Percentiles rank a stretch among this genome's conserved stretches.
These are phyloP conservation scores for Serendipita sp. DNA, from an alignment of 768 basidiomycete species.

Conservation along the genomic window DNA sequence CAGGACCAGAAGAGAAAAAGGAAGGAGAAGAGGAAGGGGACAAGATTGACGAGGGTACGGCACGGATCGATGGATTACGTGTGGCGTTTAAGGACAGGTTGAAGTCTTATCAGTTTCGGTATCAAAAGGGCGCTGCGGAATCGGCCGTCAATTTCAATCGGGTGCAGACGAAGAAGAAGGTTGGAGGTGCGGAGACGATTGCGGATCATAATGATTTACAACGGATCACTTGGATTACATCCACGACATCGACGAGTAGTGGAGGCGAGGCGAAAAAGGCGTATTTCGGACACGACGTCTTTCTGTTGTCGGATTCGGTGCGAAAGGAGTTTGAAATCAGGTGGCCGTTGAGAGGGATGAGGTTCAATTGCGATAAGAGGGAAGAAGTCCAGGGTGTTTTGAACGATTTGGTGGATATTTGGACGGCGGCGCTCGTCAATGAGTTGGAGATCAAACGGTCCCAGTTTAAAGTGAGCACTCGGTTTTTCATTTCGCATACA, in stretches of 20 bases:
- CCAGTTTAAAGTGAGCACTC: slow-evolving; percentile 70
- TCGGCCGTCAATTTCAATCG: slow-evolving; percentile 28
- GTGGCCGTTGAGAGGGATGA: slow-evolving; percentile 68
- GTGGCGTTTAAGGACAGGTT: slow-evolving; percentile 64
- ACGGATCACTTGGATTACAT: slow-evolving; percentile 68
- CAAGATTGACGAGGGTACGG: slow-evolving; percentile 38
- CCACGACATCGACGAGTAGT: slow-evolving; percentile 24
- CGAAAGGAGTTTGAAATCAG: slow-evolving; percentile 52
- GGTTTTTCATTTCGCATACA: slow-evolving; percentile 18
- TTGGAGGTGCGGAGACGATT: slow-evolving; percentile 76
- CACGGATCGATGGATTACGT: slow-evolving; percentile 54
- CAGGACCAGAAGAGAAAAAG: background rate
- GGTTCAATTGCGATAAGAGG: slow-evolving; percentile 67
- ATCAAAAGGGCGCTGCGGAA: slow-evolving; percentile 20
- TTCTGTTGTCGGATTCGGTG: slow-evolving; percentile 52
- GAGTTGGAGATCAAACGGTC: slow-evolving; percentile 34
- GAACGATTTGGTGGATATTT: slow-evolving; percentile 60
- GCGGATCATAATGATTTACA: slow-evolving; percentile 71
- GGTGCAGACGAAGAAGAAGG: slow-evolving; percentile 70
- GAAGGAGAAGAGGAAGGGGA: background rate
- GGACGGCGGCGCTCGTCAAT: slow-evolving; percentile 42
- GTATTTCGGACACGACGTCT: slow-evolving; percentile 29
- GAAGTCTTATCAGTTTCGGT: slow-evolving; percentile 3
- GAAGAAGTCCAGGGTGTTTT: slow-evolving; percentile 38
- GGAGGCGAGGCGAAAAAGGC: no score